phyloP scores from a whole-genome alignment of 495 filamentous ascomycete genomes.

The Beverwykella pulmonaria region DNA sequence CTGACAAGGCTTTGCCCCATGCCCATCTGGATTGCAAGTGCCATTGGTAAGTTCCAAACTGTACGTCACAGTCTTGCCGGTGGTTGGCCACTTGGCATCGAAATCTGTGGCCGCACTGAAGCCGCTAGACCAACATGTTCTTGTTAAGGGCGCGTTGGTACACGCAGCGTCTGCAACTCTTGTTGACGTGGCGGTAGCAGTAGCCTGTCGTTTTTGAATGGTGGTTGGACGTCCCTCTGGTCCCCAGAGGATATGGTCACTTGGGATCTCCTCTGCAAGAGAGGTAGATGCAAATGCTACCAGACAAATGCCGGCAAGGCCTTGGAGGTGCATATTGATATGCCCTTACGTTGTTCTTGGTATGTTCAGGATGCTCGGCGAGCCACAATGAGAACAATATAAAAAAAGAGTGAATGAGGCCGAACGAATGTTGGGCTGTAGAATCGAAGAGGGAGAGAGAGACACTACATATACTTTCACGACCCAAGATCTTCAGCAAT shows the following conservation, averaged over 20 bases:
- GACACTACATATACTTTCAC: constrained; percentile 3
- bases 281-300: constrained; percentile 29
- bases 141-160: constrained; percentile 33
- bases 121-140: constrained; percentile 39
- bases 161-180: constrained; percentile 36
- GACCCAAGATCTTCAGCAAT: background rate
- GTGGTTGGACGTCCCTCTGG: constrained; percentile 3
- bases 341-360: no score
- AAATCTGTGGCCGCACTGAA: constrained; percentile 40
- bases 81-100: constrained; percentile 41
- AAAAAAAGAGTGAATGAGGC: background rate
- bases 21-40: constrained; percentile 40
- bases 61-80: constrained; percentile 34
- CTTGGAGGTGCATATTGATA: constrained; percentile 21
- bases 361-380: background rate
- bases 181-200: constrained; percentile 19
- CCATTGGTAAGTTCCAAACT: constrained; percentile 35
- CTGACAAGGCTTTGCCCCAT: constrained; percentile 26
- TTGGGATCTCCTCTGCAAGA: constrained; percentile 17
- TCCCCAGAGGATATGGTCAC: constrained; percentile 36
- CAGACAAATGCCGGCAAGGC: constrained; percentile 19
- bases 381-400: background rate
- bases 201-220: constrained; percentile 13
- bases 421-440: background rate
- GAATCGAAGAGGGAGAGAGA: background rate